Evolutionary conservation across 2,329 filamentous ascomycete species (phyloP), one percentile per base, ranked within the genome.

Genomic region (Neofusicoccum cordaticola): DNA sequence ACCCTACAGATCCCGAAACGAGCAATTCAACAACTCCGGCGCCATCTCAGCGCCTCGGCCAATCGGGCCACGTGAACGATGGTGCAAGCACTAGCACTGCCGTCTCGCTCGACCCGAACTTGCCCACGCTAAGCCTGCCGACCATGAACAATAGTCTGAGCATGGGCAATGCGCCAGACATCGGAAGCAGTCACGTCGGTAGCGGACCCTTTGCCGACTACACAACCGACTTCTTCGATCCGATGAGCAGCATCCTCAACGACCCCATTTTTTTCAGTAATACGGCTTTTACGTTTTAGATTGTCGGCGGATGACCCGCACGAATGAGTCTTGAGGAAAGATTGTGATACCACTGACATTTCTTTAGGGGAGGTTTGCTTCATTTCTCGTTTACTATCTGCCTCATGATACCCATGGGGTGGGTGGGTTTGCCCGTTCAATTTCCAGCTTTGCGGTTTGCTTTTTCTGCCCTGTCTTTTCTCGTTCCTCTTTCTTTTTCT

Each of bases 1-100:
- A 96, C 73, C 91, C 92, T 48, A 96, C 93, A 65, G 90, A 94
- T 74, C 90, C 91, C 48, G 91, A 95, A 75, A 92, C 90, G 62
- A 81, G 80, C 13, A 86, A 86, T 71, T 66, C 86, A 84, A 68
- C 87, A 84, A 75, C 82, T 85, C 76, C 88, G 85, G 73, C 87
- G 72, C 72, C 88, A 6, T 48, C 63, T 9, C 44, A 51, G 9
- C 44, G 62, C 4, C 41, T 52, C 37, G 61, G 48, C 7, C 48
- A 52, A 45, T 45, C 51, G 15, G 45, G 62, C 2, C 19, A 41
- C 6, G 44, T 39, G 15, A 48, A 34, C 35, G 45, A 48, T n/a
- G 13, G 13, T 31, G 35, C 42, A 34, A 47, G 51, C n/a, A 58
- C 41, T 51, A 50, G 41, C 37, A 58, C 45, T 19, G 44, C 44